Evolutionary conservation across 2,329 filamentous ascomycete genomes (phyloP).

Genomic region (Xylariaceae sp.): DNA sequence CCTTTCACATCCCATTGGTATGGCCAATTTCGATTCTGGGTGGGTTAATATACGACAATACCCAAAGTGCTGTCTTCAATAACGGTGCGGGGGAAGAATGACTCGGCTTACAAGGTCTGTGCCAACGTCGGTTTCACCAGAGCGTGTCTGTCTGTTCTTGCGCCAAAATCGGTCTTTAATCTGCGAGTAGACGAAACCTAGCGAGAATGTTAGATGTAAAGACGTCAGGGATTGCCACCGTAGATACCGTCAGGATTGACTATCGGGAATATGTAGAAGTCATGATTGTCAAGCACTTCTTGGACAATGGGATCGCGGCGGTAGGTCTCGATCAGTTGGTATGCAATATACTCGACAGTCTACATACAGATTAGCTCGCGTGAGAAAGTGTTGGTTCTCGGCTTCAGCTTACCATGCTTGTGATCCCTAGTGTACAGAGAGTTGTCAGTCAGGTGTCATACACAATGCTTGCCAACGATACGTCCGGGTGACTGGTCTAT

Average conservation of each 20-base stretch:
- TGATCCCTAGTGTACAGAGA: not conserved
- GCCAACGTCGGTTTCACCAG: conserved; percentile 41
- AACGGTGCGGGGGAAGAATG: too few relatives aligned
- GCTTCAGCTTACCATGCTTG: too few relatives aligned
- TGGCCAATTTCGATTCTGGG: conserved; percentile 50
- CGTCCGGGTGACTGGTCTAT: too few relatives aligned
- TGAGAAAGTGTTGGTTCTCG: too few relatives aligned
- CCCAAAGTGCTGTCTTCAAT: too few relatives aligned
- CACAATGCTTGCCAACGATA: too few relatives aligned
- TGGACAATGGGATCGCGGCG: conserved; percentile 38
- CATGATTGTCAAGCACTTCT: conserved; percentile 52
- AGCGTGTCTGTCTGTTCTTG: conserved; percentile 48
- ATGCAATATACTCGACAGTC: conserved; percentile 48
- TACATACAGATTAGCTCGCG: conserved; percentile 13
- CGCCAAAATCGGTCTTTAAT: conserved; percentile 50
- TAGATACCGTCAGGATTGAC: conserved; percentile 51
- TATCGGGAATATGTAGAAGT: conserved; percentile 57
- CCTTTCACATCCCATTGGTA: conserved; percentile 43
- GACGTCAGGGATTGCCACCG: not conserved
- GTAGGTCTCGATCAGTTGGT: conserved; percentile 46
- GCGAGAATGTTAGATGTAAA: conserved; percentile 8
- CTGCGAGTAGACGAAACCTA: conserved; percentile 53
- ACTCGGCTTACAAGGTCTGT: conserved; percentile 37
- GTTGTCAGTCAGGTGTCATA: too few relatives aligned
- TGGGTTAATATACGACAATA: too few relatives aligned